Percentiles rank a stretch among this genome's conserved stretches.
Evolutionary conservation across 1,139 yeast species (phyloP).

Genomic region (Candida freyschussii): DNA sequence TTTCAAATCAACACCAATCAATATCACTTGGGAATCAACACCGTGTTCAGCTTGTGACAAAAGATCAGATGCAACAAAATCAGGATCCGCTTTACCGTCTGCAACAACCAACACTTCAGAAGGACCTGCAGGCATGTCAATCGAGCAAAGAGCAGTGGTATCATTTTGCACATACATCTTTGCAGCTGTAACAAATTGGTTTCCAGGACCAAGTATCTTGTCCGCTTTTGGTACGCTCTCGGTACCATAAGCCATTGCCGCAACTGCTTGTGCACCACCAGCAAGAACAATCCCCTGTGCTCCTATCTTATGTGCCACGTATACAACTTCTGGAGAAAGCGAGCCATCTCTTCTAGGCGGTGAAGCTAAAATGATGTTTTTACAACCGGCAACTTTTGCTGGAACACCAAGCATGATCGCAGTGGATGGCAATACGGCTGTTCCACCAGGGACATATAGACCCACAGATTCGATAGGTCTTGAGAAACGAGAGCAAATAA

Average conservation of each 20-base stretch:
- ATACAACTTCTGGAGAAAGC: slow-evolving; percentile 94
- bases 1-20: slow-evolving; percentile 74
- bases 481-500: slow-evolving; percentile 87
- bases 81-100: slow-evolving; percentile 82
- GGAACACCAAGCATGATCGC: slow-evolving; percentile 98
- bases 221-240: slow-evolving; percentile 89
- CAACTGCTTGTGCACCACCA: slow-evolving; percentile 99
- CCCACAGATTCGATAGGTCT: slow-evolving; percentile 95
- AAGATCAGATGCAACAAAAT: slow-evolving; percentile 92
- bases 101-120: slow-evolving; percentile 94
- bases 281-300: slow-evolving; percentile 88
- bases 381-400: slow-evolving; percentile 97
- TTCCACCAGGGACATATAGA: slow-evolving; percentile 96
- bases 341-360: slow-evolving; percentile 95
- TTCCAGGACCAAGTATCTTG: slow-evolving; percentile 97
- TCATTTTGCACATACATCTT: slow-evolving; percentile 97
- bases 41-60: slow-evolving; percentile 99
- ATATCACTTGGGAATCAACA: slow-evolving; percentile 91
- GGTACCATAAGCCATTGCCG: slow-evolving; percentile 98
- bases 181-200: slow-evolving; percentile 98
- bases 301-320: slow-evolving; percentile 94
- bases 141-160: slow-evolving; percentile 88
- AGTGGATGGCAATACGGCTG: slow-evolving; percentile 96
- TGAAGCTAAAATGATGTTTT: slow-evolving; percentile 90
- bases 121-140: slow-evolving; percentile 99